phyloP scores from a whole-genome alignment of 805 yeast species.

The Starmerella floricola region DNA sequence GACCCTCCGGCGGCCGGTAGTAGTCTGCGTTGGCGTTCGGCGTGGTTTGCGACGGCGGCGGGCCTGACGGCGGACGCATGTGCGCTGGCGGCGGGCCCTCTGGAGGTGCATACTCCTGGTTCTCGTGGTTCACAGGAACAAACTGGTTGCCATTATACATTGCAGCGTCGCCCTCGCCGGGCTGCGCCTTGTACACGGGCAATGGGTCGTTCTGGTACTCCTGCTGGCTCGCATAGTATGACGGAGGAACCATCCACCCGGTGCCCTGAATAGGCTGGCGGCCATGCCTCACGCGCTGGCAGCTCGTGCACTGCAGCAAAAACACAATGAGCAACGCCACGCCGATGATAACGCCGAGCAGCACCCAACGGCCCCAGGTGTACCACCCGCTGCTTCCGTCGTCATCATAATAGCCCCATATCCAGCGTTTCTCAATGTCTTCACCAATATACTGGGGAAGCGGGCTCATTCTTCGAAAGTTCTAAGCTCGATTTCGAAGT shows the following conservation, averaged over 20 bases:
- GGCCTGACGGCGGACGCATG: slow-evolving; percentile 15
- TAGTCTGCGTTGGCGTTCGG: background rate
- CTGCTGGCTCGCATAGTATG: slow-evolving; percentile 45
- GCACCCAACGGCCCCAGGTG: slow-evolving; percentile 29
- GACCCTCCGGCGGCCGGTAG: slow-evolving; percentile 11
- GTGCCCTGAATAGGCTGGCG: slow-evolving; percentile 59
- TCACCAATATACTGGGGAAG: background rate
- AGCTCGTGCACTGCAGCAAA: slow-evolving; percentile 6
- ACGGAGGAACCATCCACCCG: slow-evolving; percentile 79
- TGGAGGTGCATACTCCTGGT: slow-evolving; percentile 9
- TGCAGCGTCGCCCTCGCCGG: slow-evolving; percentile 48
- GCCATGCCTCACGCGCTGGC: slow-evolving; percentile 29
- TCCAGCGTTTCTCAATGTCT: background rate
- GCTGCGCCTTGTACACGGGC: slow-evolving; percentile 26
- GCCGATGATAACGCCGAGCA: slow-evolving; percentile 25
- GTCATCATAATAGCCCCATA: background rate
- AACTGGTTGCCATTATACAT: slow-evolving; percentile 47
- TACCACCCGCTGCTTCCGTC: slow-evolving; percentile 20
- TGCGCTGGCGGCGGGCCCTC: slow-evolving; percentile 12
- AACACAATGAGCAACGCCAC: slow-evolving; percentile 21
- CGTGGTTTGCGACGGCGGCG: slow-evolving; percentile 11
- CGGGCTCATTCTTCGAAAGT: too few relatives aligned
- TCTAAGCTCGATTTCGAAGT: too few relatives aligned
- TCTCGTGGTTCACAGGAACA: slow-evolving; percentile 5
- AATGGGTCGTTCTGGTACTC: slow-evolving; percentile 33